Evolutionary conservation across 2,329 filamentous ascomycete species (phyloP), one percentile per base, ranked within the genome.

Genomic region (Aspergillus caelatus): DNA sequence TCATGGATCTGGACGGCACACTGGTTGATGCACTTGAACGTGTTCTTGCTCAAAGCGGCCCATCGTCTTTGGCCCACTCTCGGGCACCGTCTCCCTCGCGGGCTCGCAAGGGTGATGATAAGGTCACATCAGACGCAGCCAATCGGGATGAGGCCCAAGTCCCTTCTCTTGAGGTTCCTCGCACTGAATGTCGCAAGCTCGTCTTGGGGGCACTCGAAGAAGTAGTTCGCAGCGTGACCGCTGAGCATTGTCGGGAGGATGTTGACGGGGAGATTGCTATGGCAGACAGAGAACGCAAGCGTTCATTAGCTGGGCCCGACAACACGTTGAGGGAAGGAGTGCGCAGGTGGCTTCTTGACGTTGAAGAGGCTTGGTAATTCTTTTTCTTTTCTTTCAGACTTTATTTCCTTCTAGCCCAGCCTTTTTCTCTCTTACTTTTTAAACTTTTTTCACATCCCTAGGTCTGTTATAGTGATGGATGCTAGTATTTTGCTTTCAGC

Each of bases 1-100:
- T 88, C 55, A 84, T 86, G 82, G 85, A 86, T 65, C 81, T 86
- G 58, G 86, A 88, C 64, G 80, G 80, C n/a, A 86, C 80, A 3
- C 77, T 88, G 0, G 82, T 86, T 41, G 84, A 87, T 70, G 85
- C 85, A 9, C 78, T 88, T 26, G 86, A 88, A 70, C 82, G 83
- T 58, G 81, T 86, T 11, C 76, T 88, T 3, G 79, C 77, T 4
- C 80, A 78, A 46, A 81, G 79, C 55, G 78, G 75, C 6, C 74
- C 77, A 45, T 78, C 80, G 2, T 82, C 79, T 0, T 70, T 79
- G 41, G 74, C 72, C 19, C 78, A 78, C 54, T 80, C 80, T 12
- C 70, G 79, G 30, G 74, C 78, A 7, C 74, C 78, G 11, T 82
- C 80, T 4, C 78, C 78, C 19, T 75, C 73, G 21, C 77, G 79